Conservation (phyloP, 257 asterid species). For the Pogostemon cablin region DNA sequence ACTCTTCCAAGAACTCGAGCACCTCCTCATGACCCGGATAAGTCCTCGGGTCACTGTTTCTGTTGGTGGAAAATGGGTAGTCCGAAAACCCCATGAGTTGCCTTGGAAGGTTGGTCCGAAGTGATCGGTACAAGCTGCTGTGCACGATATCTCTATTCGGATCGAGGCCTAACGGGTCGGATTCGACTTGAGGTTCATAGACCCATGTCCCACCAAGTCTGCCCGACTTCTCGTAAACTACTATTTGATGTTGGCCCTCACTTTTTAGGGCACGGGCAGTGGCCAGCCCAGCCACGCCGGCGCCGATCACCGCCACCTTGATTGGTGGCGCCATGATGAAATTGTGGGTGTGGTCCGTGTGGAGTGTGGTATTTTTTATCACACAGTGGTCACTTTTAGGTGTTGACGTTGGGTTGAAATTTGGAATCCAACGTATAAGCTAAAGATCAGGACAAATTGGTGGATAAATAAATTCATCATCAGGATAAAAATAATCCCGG, state of each 20-base stretch:
- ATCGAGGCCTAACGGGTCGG: conserved; percentile 56
- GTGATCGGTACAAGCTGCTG: conserved; percentile 50
- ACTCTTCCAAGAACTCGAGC: conserved; percentile 52
- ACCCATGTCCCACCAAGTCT: conserved; percentile 63
- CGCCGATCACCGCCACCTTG: conserved; percentile 67
- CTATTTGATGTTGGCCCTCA: conserved; percentile 37
- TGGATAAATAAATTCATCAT: too few relatives aligned
- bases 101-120: conserved; percentile 55
- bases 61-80: conserved; percentile 42
- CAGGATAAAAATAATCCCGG: too few relatives aligned
- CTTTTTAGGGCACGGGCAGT: conserved; percentile 48
- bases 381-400: too few relatives aligned
- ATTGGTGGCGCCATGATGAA: conserved; percentile 27
- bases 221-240: conserved; percentile 47
- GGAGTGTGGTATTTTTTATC: too few relatives aligned
- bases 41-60: conserved; percentile 30
- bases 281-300: conserved; percentile 52
- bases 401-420: too few relatives aligned
- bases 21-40: conserved; percentile 62
- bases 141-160: conserved; percentile 52
- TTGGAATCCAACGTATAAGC: too few relatives aligned
- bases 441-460: too few relatives aligned
- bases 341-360: too few relatives aligned
- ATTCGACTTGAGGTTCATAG: conserved; percentile 51
- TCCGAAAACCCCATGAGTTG: conserved; percentile 60